These are phyloP conservation scores for Cajanus cajan DNA, from an alignment of 306 rosid genomes.

Conservation along the genomic window DNA sequence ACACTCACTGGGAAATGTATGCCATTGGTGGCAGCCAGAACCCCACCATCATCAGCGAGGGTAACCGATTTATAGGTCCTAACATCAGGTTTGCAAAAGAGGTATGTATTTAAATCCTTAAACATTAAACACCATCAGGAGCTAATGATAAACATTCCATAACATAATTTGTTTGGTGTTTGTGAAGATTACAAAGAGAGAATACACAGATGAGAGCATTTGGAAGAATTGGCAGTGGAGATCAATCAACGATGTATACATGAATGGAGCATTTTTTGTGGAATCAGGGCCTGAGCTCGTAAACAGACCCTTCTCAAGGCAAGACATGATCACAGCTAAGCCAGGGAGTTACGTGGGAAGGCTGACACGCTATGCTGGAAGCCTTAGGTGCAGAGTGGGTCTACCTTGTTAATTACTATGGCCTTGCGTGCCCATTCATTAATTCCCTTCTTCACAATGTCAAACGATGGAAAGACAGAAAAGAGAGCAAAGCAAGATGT, in stretches of 20 bases:
- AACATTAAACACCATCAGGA: too few species aligned
- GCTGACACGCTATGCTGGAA: conserved; percentile 59
- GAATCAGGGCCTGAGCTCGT: conserved; percentile 43
- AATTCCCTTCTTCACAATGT: neutral
- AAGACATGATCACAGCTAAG: conserved; percentile 53
- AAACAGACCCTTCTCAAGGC: conserved; percentile 30
- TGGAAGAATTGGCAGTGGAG: conserved; percentile 77
- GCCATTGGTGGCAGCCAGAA: conserved; percentile 80
- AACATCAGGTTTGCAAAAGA: conserved; percentile 28
- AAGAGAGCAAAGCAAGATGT: too few species aligned
- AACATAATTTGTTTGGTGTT: neutral
- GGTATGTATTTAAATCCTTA: conserved; percentile 41
- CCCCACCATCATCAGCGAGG: conserved; percentile 82
- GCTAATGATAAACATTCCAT: too few species aligned
- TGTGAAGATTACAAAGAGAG: conserved; percentile 67
- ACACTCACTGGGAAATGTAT: conserved; percentile 84
- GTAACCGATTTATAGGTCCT: conserved; percentile 68
- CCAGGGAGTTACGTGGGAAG: conserved; percentile 48
- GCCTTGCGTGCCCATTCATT: neutral
- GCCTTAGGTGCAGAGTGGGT: conserved; percentile 41
- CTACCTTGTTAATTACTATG: conserved; percentile 44
- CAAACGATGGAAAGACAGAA: neutral
- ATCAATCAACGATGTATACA: conserved; percentile 63
- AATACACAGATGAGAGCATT: conserved; percentile 27
- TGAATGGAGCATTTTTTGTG: conserved; percentile 69